Conservation (phyloP, 441 rosid species). For the Pelargonium australe region DNA sequence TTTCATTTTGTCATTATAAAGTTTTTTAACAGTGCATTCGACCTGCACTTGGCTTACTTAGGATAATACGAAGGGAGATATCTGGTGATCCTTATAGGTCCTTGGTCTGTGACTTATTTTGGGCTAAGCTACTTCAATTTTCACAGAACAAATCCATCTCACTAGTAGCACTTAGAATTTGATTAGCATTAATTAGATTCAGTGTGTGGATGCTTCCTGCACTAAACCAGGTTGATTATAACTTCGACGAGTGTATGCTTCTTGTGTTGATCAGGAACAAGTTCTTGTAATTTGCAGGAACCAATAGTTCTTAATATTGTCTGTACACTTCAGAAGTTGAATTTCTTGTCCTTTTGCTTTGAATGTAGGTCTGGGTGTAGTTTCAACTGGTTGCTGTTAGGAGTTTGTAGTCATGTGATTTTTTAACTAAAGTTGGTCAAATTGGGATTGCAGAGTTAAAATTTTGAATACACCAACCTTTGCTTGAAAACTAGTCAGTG, state of each 20-base stretch:
- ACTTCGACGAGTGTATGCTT: background rate
- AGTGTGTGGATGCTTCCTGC: conserved; percentile 1
- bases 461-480: background rate
- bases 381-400: background rate
- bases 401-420: background rate
- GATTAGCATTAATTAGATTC: background rate
- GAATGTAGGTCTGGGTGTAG: background rate
- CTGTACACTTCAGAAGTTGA: background rate
- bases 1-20: no score
- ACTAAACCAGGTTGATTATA: background rate
- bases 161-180: background rate
- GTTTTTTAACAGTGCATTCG: background rate
- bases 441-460: background rate
- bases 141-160: background rate
- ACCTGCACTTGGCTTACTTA: background rate
- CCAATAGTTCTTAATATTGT: background rate
- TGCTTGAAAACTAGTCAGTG: background rate
- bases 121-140: background rate
- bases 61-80: background rate
- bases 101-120: background rate
- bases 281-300: background rate
- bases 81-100: background rate
- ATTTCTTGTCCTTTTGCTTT: background rate
- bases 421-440: background rate
- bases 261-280: background rate